Evolutionary conservation across 163 green algal genomes (phyloP), one percentile per base, ranked within the genome.

Genomic region (Chlamydomonas reinhardtii): DNA sequence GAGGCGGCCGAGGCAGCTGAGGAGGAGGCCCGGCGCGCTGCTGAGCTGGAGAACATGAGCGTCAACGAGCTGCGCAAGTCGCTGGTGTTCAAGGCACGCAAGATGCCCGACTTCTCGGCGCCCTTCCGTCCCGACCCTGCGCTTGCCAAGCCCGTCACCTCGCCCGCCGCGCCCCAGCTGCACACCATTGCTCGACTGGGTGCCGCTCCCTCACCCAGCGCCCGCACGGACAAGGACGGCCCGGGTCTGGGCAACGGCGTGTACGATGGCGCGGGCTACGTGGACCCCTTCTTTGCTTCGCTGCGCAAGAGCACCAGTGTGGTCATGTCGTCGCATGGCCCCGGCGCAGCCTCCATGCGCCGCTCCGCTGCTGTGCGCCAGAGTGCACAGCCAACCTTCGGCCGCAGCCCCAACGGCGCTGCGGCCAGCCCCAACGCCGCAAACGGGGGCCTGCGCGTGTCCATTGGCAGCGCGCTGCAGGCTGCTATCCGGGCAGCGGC

Each of bases 21-120:
- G 1, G 77, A 87, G 78, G 86, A 69, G 34, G 80, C 85, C 37
- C 52, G 52, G 59, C 68, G 68, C n/a, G 59, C 39, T 4, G 71
- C 82, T 43, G 86, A 80, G 80, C 56, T 88, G 61, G 73, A 85
- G 68, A 74, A 76, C 25, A 88, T 90, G 80, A 52, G 32, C 39
- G 80, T 85, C n/a, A 69, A 87, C 1, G 76, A 90, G 25, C 82
- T 68, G 66, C 76, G 64, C 83, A 89, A 87, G 76, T 79, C 73
- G 31, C 68, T 91, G 0, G 87, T 82, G 69, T 91, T 91, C 83
- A 89, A 91, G 77, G 88, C 88, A 14, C 66, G 64, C 12, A 32
- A 39, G 54, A 89, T 91, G 88, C 88, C 88, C 52, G 62, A 84
- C 56, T 89, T 89, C 62, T 76, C 73, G 24, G 35, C 75, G 27